Base-by-base conservation (phyloP, 306 rosid species). In the Ceratonia siliqua region DNA sequence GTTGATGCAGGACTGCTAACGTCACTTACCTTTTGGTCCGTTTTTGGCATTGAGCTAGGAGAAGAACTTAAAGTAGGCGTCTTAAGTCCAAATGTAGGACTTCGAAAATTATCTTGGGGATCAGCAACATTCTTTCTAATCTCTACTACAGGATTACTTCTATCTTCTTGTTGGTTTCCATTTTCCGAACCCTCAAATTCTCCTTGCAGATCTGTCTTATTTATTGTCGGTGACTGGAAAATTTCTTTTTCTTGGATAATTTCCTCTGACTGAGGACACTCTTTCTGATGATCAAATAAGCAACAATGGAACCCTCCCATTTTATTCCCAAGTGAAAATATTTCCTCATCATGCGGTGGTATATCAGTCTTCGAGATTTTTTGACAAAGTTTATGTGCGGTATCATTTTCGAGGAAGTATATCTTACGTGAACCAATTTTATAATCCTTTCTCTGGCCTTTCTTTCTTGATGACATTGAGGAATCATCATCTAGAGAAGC, bases 61-160 rank as follows among this genome's bases (percentile, higher is more conserved):
- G 85, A 73, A 48, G 89, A 83, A 82, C 72, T 80, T 64, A 82
- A 85, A 58, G 45, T 48, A 22, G 90, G 86, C 32, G 89, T 79
- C 58, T 82, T 74, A 43, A 84, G 36, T 82, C 86, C 85, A 68
- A 89, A 84, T 32, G 89, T 81, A 49, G 92, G 91, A 79, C 92
- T 89, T 62, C 28, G 85, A 58, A 85, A 59, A 70, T 69, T 75
- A 82, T 80, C 85, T 76, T 82, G 84, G 38, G 58, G 83, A 74
- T 77, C 75, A 24, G 84, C 61, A 74, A 53, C 82, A 73, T 80
- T 79, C 53, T n/a, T n/a, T n/a, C n/a, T n/a, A n/a, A n/a, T n/a
- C n/a, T 73, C 53, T 42, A 53, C 57, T 36, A 79, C 64, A 42
- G 88, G 68, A 78, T 14, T 74, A 55, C 54, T 82, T 73, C 42